Percentiles rank a stretch among this genome's conserved stretches.
These are phyloP conservation scores for Boletus huronensis DNA, from an alignment of 768 basidiomycete species.

Conservation along the genomic window DNA sequence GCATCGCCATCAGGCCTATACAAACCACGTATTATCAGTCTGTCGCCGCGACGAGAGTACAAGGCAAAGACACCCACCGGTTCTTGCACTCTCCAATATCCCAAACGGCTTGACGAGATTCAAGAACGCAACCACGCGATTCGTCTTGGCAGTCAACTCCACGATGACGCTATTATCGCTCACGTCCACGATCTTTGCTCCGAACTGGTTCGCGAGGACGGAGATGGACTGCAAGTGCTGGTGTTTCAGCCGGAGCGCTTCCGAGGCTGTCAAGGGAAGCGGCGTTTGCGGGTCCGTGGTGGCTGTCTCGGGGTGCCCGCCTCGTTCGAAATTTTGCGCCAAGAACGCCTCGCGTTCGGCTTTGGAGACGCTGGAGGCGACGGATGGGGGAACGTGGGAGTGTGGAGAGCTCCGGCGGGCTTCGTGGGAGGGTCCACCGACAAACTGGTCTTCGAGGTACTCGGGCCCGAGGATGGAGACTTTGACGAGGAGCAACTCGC, in stretches of 20 bases:
- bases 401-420: conserved; percentile 44
- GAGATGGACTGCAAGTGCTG: conserved; percentile 86
- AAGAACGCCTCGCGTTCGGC: conserved; percentile 67
- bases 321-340: conserved; percentile 75
- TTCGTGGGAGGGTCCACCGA: conserved; percentile 80
- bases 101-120: conserved; percentile 91
- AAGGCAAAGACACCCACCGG: conserved; percentile 52
- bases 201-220: conserved; percentile 82
- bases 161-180: conserved; percentile 94
- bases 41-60: neutral
- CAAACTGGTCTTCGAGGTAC: conserved; percentile 89
- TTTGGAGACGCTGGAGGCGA: conserved; percentile 42
- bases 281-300: conserved; percentile 26
- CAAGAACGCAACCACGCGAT: conserved; percentile 89
- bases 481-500: conserved; percentile 93
- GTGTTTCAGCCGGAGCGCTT: conserved; percentile 87
- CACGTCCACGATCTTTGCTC: conserved; percentile 90
- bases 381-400: neutral
- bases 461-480: conserved; percentile 97
- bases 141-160: conserved; percentile 91
- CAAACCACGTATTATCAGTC: neutral
- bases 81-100: conserved; percentile 90
- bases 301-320: conserved; percentile 38
- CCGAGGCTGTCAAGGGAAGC: conserved; percentile 62
- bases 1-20: conserved; percentile 96